Evolutionary conservation across 768 basidiomycete species (phyloP).

Genomic region (Rhodotorula sphaerocarpa): DNA sequence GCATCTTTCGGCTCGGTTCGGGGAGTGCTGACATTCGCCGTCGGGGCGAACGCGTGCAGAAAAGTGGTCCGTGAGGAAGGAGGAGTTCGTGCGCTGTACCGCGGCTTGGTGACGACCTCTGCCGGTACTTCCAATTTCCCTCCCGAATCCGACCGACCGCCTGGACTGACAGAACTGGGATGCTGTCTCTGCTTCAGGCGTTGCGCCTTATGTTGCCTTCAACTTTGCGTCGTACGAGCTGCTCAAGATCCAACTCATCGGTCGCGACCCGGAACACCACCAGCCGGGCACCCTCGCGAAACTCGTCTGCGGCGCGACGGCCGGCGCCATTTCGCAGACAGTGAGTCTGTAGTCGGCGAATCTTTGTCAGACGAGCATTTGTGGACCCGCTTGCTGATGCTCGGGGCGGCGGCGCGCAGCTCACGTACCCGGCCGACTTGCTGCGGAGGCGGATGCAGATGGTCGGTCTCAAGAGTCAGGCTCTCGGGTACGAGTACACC

Average conservation of each 20-base stretch:
- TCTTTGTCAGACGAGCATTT: no score
- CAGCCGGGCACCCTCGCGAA: constrained; percentile 53
- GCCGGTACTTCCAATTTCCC: constrained; percentile 27
- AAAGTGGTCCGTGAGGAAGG: constrained; percentile 84
- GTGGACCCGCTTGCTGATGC: no score
- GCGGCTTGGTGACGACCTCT: constrained; percentile 74
- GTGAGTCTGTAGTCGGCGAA: neutral
- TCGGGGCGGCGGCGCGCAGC: no score
- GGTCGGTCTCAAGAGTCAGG: constrained; percentile 59
- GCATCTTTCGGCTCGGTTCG: neutral
- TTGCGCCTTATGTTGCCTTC: constrained; percentile 58
- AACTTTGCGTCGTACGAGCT: constrained; percentile 60
- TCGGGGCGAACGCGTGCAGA: neutral
- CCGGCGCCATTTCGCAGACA: constrained; percentile 84
- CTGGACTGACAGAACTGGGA: no score
- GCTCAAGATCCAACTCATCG: constrained; percentile 31
- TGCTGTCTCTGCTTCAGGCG: no score
- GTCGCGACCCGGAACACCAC: neutral
- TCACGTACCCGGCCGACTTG: constrained; percentile 95
- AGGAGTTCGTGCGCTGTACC: constrained; percentile 71
- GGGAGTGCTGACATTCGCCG: neutral
- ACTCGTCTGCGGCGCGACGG: constrained; percentile 60
- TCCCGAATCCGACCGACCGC: neutral
- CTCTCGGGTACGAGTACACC: constrained; percentile 34
- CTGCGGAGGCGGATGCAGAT: constrained; percentile 94